These are phyloP conservation scores for sorghum (Sorghum bicolor) DNA, from an alignment of 176 grass and related monocot genomes.

Conservation along the genomic window Sorghum_bicolor_NCBIv3 NC_012870.2:20427001-20427500, in stretches of 20 bases:
- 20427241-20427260: slow-evolving; percentile 68
- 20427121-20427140: slow-evolving; percentile 52
- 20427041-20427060: too few species aligned
- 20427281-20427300: slow-evolving; percentile 52
- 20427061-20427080: slow-evolving; percentile 68
- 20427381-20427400: neutral
- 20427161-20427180: slow-evolving; percentile 65
- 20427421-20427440: neutral
- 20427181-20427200: slow-evolving; percentile 49
- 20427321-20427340: slow-evolving; percentile 19
- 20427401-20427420: neutral
- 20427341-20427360: too few species aligned
- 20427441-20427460: neutral
- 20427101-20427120: slow-evolving; percentile 48
- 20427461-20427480: neutral
- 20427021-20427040: neutral
- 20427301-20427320: slow-evolving; percentile 50
- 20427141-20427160: slow-evolving; percentile 46
- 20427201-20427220: slow-evolving; percentile 60
- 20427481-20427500: neutral
- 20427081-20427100: slow-evolving; percentile 54
- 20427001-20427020: too few species aligned
- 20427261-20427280: slow-evolving; percentile 54
- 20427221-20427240: slow-evolving; percentile 70
- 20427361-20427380: too few species aligned